These are phyloP conservation scores for Trifolium pratense DNA, from an alignment of 306 rosid genomes.

Conservation along the genomic window DNA sequence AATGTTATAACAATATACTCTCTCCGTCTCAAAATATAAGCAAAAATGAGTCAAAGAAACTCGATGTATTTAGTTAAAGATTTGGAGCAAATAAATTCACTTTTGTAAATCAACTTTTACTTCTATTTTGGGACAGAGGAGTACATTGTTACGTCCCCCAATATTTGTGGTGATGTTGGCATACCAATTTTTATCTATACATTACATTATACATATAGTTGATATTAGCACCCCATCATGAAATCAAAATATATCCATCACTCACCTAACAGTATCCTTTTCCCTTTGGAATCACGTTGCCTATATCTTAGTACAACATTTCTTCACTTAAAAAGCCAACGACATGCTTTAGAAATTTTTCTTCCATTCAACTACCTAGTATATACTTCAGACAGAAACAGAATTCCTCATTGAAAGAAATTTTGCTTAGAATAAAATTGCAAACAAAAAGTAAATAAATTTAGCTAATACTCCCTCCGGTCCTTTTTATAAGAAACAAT, in stretches of 20 bases:
- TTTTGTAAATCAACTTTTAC: no score
- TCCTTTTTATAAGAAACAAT: no score
- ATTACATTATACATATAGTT: background rate
- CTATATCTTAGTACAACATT: conserved; percentile 36
- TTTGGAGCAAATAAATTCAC: no score
- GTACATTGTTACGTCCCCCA: background rate
- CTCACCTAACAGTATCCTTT: conserved; percentile 63
- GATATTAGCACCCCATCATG: conserved; percentile 47
- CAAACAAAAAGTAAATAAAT: conserved; percentile 18
- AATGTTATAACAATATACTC: background rate
- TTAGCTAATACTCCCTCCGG: no score
- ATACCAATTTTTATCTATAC: conserved; percentile 45
- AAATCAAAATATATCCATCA: conserved; percentile 47
- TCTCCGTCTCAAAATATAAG: no score
- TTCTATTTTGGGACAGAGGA: no score
- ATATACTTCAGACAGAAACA: conserved; percentile 47
- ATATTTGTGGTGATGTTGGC: conserved; percentile 21
- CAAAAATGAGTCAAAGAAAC: no score
- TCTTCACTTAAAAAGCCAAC: conserved; percentile 43
- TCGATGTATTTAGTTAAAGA: no score
- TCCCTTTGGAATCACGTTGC: conserved; percentile 63
- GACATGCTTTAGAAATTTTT: conserved; percentile 34
- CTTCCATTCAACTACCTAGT: conserved; percentile 43
- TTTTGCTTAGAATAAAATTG: conserved; percentile 34
- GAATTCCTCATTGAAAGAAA: conserved; percentile 42